These are phyloP conservation scores for Artemisia tridentata DNA, from an alignment of 129 eudicot species.

Conservation along the genomic window DNA sequence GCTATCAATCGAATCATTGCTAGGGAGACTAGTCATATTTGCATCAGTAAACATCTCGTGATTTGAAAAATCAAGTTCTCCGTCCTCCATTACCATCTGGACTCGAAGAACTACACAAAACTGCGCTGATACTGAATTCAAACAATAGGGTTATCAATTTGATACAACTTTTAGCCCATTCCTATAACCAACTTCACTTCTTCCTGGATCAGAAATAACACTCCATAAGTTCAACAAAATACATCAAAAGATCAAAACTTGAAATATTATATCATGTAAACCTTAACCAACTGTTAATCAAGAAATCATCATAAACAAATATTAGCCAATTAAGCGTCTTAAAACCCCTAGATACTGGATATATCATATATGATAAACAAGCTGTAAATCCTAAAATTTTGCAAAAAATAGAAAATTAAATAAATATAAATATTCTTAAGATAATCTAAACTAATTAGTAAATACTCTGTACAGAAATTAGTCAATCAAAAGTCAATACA, in stretches of 20 bases:
- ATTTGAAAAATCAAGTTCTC: slow-evolving; percentile 83
- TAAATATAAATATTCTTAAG: no score
- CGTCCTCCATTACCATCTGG: slow-evolving; percentile 58
- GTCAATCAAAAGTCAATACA: no score
- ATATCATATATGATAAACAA: no score
- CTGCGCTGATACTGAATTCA: not conserved
- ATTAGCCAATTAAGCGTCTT: not conserved
- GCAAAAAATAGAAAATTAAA: no score
- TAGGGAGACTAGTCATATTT: slow-evolving; percentile 44
- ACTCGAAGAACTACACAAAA: not conserved
- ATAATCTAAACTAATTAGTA: no score
- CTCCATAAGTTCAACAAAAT: not conserved
- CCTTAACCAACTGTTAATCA: not conserved
- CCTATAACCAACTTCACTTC: not conserved
- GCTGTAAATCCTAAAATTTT: no score
- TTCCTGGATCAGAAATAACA: slow-evolving; percentile 23
- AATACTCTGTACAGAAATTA: no score
- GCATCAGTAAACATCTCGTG: slow-evolving; percentile 59
- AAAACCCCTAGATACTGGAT: no score
- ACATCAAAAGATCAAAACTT: not conserved
- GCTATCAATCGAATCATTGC: slow-evolving; percentile 63
- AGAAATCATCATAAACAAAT: not conserved
- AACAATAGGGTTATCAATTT: not conserved
- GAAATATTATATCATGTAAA: not conserved
- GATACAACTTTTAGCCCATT: not conserved